phyloP scores from a whole-genome alignment of 1,284 basidiomycete genomes.

The Cerrena zonata region DNA sequence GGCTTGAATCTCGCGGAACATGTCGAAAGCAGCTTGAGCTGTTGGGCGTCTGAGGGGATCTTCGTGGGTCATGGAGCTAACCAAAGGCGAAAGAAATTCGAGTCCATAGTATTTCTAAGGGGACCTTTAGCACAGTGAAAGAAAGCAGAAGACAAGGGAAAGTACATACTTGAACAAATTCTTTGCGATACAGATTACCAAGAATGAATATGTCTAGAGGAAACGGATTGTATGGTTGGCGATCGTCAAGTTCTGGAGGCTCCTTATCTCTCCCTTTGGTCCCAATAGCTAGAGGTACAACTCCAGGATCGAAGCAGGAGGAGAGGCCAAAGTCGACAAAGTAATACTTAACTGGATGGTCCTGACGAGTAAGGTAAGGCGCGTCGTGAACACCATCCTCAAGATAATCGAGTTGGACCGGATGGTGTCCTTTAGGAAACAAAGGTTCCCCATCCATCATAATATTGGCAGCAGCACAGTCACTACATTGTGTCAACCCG shows the following conservation, averaged over 20 bases:
- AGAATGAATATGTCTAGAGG: slow-evolving; percentile 12
- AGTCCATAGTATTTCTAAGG: slow-evolving; percentile 2
- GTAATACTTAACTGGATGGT: slow-evolving; percentile 26
- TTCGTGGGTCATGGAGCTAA: slow-evolving; percentile 12
- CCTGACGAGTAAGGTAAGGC: slow-evolving; percentile 18
- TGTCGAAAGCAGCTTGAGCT: neutral
- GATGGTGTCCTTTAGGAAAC: slow-evolving; percentile 25
- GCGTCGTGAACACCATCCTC: slow-evolving; percentile 15
- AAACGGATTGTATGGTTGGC: slow-evolving; percentile 13
- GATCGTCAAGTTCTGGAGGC: slow-evolving; percentile 8
- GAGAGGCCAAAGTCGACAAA: slow-evolving; percentile 33
- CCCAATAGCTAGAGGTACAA: slow-evolving; percentile 9
- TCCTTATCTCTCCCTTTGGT: slow-evolving; percentile 13
- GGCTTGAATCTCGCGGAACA: neutral
- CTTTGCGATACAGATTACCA: slow-evolving; percentile 10
- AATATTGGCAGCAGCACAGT: slow-evolving; percentile 30
- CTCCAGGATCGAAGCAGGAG: slow-evolving; percentile 10
- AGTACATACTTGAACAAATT: slow-evolving; percentile 8
- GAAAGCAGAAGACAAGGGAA: neutral
- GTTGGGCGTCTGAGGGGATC: slow-evolving; percentile 14
- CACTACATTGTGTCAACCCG: too few species aligned
- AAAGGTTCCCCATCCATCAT: slow-evolving; percentile 31
- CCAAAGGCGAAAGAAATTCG: slow-evolving; percentile 11
- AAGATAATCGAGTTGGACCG: slow-evolving; percentile 7
- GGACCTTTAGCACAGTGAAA: too few species aligned